A percentile compares a stretch with the other conserved stretches of the same genome.
Conservation (phyloP, 2,329 filamentous ascomycete genomes). For the Acrocalymma vagum region DNA sequence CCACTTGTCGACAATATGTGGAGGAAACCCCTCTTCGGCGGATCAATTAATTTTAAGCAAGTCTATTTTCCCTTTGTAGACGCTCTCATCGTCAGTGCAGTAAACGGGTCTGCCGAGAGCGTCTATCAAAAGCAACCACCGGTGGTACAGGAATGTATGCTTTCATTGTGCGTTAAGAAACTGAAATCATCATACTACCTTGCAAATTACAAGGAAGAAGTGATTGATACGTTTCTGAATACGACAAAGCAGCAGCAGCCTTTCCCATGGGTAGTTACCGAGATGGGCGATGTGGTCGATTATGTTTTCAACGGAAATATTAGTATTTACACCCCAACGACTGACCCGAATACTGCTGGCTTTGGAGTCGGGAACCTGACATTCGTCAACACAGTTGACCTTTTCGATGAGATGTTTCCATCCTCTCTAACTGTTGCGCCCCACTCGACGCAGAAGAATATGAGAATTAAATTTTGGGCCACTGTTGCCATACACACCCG, state of each 20-base stretch:
- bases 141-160: constrained; percentile 24
- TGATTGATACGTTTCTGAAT: constrained; percentile 11
- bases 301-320: constrained; percentile 11
- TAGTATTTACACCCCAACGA: constrained; percentile 8
- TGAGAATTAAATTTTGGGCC: constrained; percentile 12
- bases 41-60: constrained; percentile 27
- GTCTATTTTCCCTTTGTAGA: constrained; percentile 24
- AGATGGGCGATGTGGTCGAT: constrained; percentile 1
- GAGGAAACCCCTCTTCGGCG: constrained; percentile 12
- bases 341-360: background rate
- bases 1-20: constrained; percentile 11
- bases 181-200: constrained; percentile 28
- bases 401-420: constrained; percentile 33
- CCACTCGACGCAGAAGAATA: background rate
- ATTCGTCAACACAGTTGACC: background rate
- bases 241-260: constrained; percentile 3
- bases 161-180: constrained; percentile 38
- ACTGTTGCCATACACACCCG: background rate
- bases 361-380: constrained; percentile 20
- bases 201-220: constrained; percentile 27
- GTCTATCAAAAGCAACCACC: constrained; percentile 21
- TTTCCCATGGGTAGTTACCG: constrained; percentile 19
- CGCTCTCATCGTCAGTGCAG: constrained; percentile 17
- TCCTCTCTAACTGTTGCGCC: constrained; percentile 15
- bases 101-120: background rate